Conservation (phyloP, 768 basidiomycete genomes). For the Plicaturopsis crispa region DNA sequence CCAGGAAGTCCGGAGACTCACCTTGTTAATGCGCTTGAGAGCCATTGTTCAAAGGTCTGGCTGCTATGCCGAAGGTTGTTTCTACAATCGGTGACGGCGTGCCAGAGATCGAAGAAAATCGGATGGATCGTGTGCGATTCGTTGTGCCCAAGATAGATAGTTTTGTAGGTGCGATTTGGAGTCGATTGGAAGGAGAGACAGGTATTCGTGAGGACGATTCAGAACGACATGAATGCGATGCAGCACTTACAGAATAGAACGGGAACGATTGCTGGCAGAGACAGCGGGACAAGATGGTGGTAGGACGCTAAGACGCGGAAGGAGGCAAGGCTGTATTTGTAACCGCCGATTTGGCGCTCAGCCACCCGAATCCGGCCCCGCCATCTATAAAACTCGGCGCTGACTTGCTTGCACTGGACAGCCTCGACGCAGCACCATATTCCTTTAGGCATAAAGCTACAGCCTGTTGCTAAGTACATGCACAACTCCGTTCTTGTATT, state of each 20-base stretch:
- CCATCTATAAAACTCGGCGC: too few relatives aligned
- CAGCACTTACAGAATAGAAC: slow-evolving; percentile 10
- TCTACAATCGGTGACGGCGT: slow-evolving; percentile 12
- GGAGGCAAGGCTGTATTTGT: too few relatives aligned
- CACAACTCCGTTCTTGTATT: too few relatives aligned
- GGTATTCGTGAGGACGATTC: slow-evolving; percentile 6
- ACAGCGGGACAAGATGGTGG: slow-evolving; percentile 14
- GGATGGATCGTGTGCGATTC: slow-evolving; percentile 8
- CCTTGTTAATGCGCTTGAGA: slow-evolving; percentile 99
- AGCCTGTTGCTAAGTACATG: too few relatives aligned
- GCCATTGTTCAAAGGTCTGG: slow-evolving; percentile 53
- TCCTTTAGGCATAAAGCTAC: too few relatives aligned
- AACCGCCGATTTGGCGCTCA: too few relatives aligned
- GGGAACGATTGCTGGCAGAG: slow-evolving; percentile 5
- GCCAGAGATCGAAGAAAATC: slow-evolving; percentile 27
- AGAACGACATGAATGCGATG: background rate
- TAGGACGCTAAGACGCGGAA: slow-evolving; percentile 20
- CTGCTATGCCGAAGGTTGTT: slow-evolving; percentile 11
- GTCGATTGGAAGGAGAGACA: slow-evolving; percentile 1
- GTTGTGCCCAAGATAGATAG: slow-evolving; percentile 2
- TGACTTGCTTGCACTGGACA: too few relatives aligned
- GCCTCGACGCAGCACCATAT: too few relatives aligned
- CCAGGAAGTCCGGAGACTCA: slow-evolving; percentile 19
- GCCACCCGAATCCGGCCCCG: too few relatives aligned
- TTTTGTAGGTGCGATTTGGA: background rate